phyloP scores from a whole-genome alignment of 371 early-diverging fungal species.

The Actinomortierella wolfii region DNA sequence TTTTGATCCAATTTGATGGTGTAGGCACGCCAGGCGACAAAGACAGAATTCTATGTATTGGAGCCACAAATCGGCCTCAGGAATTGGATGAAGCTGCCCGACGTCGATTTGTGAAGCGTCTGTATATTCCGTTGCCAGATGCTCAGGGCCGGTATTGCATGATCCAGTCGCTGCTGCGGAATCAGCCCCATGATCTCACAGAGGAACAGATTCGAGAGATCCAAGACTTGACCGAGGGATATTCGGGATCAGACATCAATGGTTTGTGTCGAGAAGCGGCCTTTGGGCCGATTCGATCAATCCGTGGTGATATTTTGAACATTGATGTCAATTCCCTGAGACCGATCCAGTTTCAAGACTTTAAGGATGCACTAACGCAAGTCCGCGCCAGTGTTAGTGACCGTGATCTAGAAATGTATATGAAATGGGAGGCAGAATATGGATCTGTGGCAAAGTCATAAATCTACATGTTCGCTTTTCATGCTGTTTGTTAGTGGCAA shows the following conservation, averaged over 20 bases:
- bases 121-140: slow-evolving; percentile 91
- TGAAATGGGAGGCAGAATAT: slow-evolving; percentile 57
- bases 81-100: slow-evolving; percentile 90
- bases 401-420: slow-evolving; percentile 81
- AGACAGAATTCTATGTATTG: slow-evolving; percentile 86
- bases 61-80: slow-evolving; percentile 72
- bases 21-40: slow-evolving; percentile 68
- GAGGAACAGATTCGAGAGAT: slow-evolving; percentile 65
- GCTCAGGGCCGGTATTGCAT: slow-evolving; percentile 68
- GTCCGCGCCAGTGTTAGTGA: slow-evolving; percentile 85
- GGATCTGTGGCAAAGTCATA: slow-evolving; percentile 46
- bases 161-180: slow-evolving; percentile 63
- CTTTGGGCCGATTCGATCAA: slow-evolving; percentile 72
- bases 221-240: slow-evolving; percentile 65
- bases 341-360: slow-evolving; percentile 74
- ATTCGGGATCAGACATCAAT: slow-evolving; percentile 93
- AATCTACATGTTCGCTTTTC: background rate
- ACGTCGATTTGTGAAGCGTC: slow-evolving; percentile 64
- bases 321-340: slow-evolving; percentile 66
- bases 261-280: slow-evolving; percentile 86
- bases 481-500: background rate
- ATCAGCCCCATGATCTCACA: slow-evolving; percentile 59
- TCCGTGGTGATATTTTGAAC: slow-evolving; percentile 54
- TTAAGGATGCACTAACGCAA: slow-evolving; percentile 77
- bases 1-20: slow-evolving; percentile 86